phyloP scores from a whole-genome alignment of 768 basidiomycete genomes.

The Russula emetica region DNA sequence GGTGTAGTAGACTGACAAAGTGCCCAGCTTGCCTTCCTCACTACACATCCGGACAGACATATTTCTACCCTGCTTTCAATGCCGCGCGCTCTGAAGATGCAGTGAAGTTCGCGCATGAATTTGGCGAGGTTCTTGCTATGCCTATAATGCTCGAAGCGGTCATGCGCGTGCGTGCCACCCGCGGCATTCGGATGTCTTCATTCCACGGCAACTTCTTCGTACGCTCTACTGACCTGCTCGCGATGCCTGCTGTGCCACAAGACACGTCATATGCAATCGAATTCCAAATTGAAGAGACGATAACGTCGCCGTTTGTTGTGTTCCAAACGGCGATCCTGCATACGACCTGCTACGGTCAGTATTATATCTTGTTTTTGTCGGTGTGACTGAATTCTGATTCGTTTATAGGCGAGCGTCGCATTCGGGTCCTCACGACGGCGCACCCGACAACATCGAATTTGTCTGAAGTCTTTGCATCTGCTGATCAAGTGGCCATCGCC shows the following conservation, averaged over 20 bases:
- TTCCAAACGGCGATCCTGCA: constrained; percentile 54
- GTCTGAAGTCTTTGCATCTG: constrained; percentile 86
- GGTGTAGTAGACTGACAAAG: constrained; percentile 1
- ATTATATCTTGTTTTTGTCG: neutral
- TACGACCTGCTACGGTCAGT: constrained; percentile 46
- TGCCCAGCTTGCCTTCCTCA: constrained; percentile 79
- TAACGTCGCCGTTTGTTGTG: constrained; percentile 46
- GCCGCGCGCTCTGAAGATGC: constrained; percentile 93
- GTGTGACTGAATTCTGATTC: neutral
- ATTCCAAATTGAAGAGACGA: constrained; percentile 51
- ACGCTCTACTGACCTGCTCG: constrained; percentile 52
- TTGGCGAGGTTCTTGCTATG: constrained; percentile 87
- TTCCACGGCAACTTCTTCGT: constrained; percentile 63
- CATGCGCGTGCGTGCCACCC: constrained; percentile 94
- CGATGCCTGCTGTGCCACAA: constrained; percentile 50
- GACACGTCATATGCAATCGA: constrained; percentile 58
- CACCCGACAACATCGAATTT: constrained; percentile 84
- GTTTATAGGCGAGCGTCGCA: constrained; percentile 59
- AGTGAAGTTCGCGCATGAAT: constrained; percentile 96
- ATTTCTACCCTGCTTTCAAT: constrained; percentile 98
- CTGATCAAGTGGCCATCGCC: constrained; percentile 81
- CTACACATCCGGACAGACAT: constrained; percentile 97
- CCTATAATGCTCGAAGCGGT: constrained; percentile 96
- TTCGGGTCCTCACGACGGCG: constrained; percentile 85
- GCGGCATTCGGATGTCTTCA: constrained; percentile 49